These are phyloP conservation scores for Leptodermis oblonga DNA, from an alignment of 257 asterid species.

Conservation along the genomic window DNA sequence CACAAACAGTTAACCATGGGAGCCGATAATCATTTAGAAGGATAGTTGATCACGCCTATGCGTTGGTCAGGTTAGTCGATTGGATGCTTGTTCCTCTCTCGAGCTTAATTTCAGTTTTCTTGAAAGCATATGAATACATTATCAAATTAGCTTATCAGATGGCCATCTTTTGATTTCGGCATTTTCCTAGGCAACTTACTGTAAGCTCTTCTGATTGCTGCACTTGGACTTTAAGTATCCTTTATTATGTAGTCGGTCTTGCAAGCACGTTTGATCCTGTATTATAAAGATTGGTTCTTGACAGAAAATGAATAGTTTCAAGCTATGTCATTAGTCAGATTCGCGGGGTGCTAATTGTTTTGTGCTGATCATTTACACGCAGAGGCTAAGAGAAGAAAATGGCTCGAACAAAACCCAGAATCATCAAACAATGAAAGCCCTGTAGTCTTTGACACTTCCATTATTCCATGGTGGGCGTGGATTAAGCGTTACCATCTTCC, in stretches of 20 bases:
- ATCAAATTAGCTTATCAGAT: background rate
- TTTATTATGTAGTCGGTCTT: background rate
- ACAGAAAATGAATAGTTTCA: background rate
- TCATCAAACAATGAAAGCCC: slow-evolving; percentile 80
- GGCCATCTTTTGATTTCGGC: background rate
- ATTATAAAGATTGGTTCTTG: background rate
- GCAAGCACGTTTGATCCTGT: background rate
- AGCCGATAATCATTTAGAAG: background rate
- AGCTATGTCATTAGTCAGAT: background rate
- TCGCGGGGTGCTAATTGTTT: background rate
- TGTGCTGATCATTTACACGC: slow-evolving; percentile 23
- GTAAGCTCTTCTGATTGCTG: background rate
- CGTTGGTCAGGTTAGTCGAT: background rate
- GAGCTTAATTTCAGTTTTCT: background rate
- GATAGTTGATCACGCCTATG: background rate
- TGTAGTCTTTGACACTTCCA: slow-evolving; percentile 72
- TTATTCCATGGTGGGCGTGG: slow-evolving; percentile 99
- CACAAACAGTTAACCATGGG: background rate
- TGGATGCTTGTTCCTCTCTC: background rate
- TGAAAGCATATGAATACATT: background rate
- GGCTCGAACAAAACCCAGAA: slow-evolving; percentile 74
- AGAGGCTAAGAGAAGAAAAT: slow-evolving; percentile 96
- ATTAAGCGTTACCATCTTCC: slow-evolving; percentile 93
- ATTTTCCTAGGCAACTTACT: background rate
- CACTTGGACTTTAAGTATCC: background rate